These are phyloP conservation scores for Dioscorea alata DNA, from an alignment of 106 monocot species.

Conservation along the genomic window DNA sequence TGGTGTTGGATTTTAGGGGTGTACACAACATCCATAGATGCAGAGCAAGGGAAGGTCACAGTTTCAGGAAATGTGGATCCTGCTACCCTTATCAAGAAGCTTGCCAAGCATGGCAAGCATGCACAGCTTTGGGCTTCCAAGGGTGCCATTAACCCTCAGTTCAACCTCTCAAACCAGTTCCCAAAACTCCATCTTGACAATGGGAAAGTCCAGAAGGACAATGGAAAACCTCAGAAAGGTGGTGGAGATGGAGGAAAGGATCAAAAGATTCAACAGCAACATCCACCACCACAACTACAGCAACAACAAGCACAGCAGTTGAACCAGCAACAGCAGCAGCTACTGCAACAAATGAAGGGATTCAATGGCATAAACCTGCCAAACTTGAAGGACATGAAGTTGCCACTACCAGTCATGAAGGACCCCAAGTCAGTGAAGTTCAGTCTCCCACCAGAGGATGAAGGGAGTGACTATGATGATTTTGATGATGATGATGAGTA, in stretches of 20 bases:
- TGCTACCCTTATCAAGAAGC: conserved; percentile 32
- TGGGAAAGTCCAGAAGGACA: conserved; percentile 15
- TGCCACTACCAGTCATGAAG: conserved; percentile 11
- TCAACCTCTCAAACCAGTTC: conserved; percentile 23
- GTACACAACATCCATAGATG: conserved; percentile 33
- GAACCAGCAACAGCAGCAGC: conserved; percentile 11
- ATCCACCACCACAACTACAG: conserved; percentile 2
- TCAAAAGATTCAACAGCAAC: conserved; percentile 1
- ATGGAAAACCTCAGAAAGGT: conserved; percentile 13
- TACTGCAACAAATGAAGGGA: conserved; percentile 15
- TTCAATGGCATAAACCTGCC: conserved; percentile 30
- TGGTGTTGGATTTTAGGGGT: conserved; percentile 18
- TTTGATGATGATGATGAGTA: conserved; percentile 24
- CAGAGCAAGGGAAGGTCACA: conserved; percentile 37
- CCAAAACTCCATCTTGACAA: conserved; percentile 31
- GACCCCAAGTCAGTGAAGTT: conserved; percentile 41
- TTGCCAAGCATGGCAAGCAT: conserved; percentile 43
- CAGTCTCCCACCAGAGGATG: conserved; percentile 21
- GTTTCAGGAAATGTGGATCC: conserved; percentile 44
- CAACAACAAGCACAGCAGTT: conserved; percentile 10
- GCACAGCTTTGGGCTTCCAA: conserved; percentile 37
- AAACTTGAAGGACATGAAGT: conserved; percentile 17
- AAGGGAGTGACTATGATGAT: conserved; percentile 19
- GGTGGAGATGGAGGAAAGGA: neutral
- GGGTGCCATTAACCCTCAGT: neutral